Evolutionary conservation across 148 eudicot genomes (phyloP).

Genomic region (Tetragonia tetragonoides): DNA sequence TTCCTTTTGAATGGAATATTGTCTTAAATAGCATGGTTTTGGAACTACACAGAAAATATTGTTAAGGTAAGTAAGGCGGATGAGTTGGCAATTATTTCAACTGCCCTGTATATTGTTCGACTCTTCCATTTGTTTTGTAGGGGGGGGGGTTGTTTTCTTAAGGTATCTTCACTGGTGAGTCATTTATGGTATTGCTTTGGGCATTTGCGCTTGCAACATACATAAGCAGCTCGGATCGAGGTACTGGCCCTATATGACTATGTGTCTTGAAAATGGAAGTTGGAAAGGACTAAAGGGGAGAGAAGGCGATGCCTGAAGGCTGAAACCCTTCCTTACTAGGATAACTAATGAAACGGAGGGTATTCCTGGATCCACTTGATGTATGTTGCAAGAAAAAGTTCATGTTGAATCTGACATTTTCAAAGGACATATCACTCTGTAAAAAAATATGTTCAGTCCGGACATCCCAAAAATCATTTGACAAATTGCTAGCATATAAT

Average conservation of each 20-base stretch:
- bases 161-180: not conserved
- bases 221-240: not conserved
- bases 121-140: too few species aligned
- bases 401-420: not conserved
- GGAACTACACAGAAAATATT: not conserved
- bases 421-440: not conserved
- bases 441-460: not conserved
- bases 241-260: not conserved
- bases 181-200: not conserved
- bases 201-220: not conserved
- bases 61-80: too few species aligned
- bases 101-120: too few species aligned
- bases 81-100: too few species aligned
- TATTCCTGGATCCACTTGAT: not conserved
- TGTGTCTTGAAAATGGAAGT: not conserved
- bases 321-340: not conserved
- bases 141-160: too few species aligned
- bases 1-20: not conserved
- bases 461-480: too few species aligned
- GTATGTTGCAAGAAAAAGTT: not conserved
- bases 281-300: not conserved
- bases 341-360: not conserved
- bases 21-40: not conserved
- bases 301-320: not conserved
- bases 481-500: not conserved